A percentile compares a stretch with the other conserved stretches of the same genome.
Conservation (phyloP, 2,329 filamentous ascomycete species). For the Pseudocercospora crystallina region DNA sequence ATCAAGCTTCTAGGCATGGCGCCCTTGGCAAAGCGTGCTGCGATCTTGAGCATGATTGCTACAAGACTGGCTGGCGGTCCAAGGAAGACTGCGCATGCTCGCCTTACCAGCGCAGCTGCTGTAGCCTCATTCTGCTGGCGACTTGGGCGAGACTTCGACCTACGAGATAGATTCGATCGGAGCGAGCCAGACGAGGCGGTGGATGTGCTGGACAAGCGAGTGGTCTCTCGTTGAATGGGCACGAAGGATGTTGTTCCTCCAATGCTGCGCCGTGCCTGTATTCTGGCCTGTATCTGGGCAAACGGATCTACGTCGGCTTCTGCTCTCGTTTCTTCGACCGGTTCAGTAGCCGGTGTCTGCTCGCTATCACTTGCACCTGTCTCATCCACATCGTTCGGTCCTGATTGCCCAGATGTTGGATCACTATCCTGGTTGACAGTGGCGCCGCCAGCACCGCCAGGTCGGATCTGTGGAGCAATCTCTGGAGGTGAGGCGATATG, state of each 20-base stretch:
- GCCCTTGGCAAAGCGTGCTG: constrained; percentile 66
- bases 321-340: background rate
- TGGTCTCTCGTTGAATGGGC: constrained; percentile 39
- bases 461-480: too few relatives aligned
- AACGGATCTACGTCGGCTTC: constrained; percentile 27
- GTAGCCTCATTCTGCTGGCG: constrained; percentile 23
- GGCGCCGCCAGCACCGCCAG: too few relatives aligned
- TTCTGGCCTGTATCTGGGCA: constrained; percentile 36
- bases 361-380: constrained; percentile 3
- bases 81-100: constrained; percentile 73
- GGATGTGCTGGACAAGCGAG: constrained; percentile 40
- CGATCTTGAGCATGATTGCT: constrained; percentile 76
- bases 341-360: constrained; percentile 7
- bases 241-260: constrained; percentile 33
- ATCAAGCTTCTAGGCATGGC: constrained; percentile 31
- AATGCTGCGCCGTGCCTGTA: constrained; percentile 35
- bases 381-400: too few relatives aligned
- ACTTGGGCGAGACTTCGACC: background rate
- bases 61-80: constrained; percentile 79
- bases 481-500: constrained; percentile 3
- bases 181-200: constrained; percentile 24
- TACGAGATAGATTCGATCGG: constrained; percentile 15
- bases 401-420: too few relatives aligned
- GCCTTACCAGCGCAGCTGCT: constrained; percentile 62
- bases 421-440: too few relatives aligned